Conservation (phyloP, 352 stramenopile genomes). For the Pythium pyrilobum region DNA sequence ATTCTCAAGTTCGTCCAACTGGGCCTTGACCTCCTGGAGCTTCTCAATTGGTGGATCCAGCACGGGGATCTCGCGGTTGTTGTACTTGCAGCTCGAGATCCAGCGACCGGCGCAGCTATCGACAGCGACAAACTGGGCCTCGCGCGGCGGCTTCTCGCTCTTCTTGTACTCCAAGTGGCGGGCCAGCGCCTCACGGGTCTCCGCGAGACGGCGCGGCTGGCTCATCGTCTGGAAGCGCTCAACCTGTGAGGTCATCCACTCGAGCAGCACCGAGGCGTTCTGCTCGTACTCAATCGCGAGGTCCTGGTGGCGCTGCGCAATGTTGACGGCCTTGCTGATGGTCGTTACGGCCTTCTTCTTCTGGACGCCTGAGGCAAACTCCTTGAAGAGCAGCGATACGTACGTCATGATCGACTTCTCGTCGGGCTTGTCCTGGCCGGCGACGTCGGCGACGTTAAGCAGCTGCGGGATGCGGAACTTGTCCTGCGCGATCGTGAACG, state of each 20-base stretch:
- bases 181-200: slow-evolving; percentile 62
- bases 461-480: slow-evolving; percentile 87
- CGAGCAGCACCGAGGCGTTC: slow-evolving; percentile 58
- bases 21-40: slow-evolving; percentile 67
- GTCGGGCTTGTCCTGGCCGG: slow-evolving; percentile 79
- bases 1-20: slow-evolving; percentile 61
- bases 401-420: slow-evolving; percentile 93
- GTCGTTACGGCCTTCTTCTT: slow-evolving; percentile 89
- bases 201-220: slow-evolving; percentile 53
- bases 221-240: slow-evolving; percentile 72
- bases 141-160: slow-evolving; percentile 79
- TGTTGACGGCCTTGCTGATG: slow-evolving; percentile 88
- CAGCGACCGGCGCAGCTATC: slow-evolving; percentile 76
- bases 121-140: slow-evolving; percentile 74
- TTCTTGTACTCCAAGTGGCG: slow-evolving; percentile 83
- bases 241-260: slow-evolving; percentile 69
- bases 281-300: slow-evolving; percentile 69
- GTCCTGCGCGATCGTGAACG: slow-evolving; percentile 80
- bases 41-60: slow-evolving; percentile 74
- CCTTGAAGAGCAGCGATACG: slow-evolving; percentile 88
- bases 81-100: slow-evolving; percentile 87
- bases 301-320: slow-evolving; percentile 86
- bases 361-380: slow-evolving; percentile 86
- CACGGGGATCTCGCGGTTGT: slow-evolving; percentile 63
- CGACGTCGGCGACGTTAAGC: slow-evolving; percentile 83